Evolutionary conservation across 345 rosid genomes (phyloP), one percentile per base, ranked within the genome.

Genomic region (Ceriops zippeliana): DNA sequence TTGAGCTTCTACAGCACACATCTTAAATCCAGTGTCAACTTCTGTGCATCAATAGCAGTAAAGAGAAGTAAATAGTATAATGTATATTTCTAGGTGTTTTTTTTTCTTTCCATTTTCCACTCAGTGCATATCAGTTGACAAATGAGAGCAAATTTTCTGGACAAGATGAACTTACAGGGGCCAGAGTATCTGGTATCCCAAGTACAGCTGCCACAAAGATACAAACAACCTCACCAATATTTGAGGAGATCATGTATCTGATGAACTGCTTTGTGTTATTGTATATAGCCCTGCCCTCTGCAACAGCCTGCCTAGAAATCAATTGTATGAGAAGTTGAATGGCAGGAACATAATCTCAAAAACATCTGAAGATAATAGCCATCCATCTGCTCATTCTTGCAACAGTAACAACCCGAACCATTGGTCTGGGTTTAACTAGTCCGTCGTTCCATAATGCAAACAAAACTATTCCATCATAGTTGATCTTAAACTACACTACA

Each of bases 221-320:
- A 69, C 99, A 95, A 79, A 95, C 97, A 42, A 95, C 98, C 89
- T 95, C 99, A 63, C 99, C 99, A 71, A 95, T 95, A 84, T 95
- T 95, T 70, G 99, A 95, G 52, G 99, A 95, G 76, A 95, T 95
- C 98, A 95, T 95, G 87, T 95, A 91, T 91, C 99, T 85, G 80
- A 91, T 95, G 73, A 95, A 95, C 69, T 95, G 99, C 87, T 95
- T 95, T 5, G 99, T 95, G 79, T 91, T 95, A 76, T 95, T 91
- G 82, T 95, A 95, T 72, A 95, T 95, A 63, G 99, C 99, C 80
- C 99, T 87, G 79, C 99, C 99, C 82, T 95, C 99, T 58, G 99
- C 99, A 80, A 95, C 90, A 73, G 99, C 99, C 99, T 95, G 89
- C 73, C 65, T 54, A 47, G 60, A 30, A 30, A 30, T 59, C 28